Evolutionary conservation across 2,329 filamentous ascomycete species (phyloP).

Genomic region (Simplicillium aogashimaense): DNA sequence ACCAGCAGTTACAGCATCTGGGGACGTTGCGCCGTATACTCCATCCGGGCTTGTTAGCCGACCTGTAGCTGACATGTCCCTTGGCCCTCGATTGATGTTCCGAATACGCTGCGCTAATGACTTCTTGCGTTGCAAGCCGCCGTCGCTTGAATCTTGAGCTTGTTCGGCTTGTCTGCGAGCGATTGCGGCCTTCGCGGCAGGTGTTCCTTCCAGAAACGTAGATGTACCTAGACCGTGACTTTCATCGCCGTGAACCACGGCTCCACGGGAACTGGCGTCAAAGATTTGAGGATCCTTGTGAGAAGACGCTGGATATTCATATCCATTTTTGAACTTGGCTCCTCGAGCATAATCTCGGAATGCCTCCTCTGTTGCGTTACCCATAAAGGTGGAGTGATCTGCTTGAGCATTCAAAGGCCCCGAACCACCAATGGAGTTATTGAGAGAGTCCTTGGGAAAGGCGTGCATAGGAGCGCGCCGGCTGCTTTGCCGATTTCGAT

Average conservation of each 20-base stretch:
- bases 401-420: conserved; percentile 75
- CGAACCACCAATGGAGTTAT: conserved; percentile 82
- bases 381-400: conserved; percentile 83
- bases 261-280: conserved; percentile 56
- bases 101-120: conserved; percentile 87
- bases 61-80: conserved; percentile 47
- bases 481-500: conserved; percentile 78
- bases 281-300: conserved; percentile 44
- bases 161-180: conserved; percentile 64
- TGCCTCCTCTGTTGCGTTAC: conserved; percentile 68
- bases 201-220: conserved; percentile 90
- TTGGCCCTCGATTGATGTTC: conserved; percentile 65
- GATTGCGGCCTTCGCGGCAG: conserved; percentile 72
- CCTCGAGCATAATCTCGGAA: conserved; percentile 66
- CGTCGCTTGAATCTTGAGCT: conserved; percentile 43
- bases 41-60: conserved; percentile 49
- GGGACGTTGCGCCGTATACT: conserved; percentile 30
- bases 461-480: conserved; percentile 89
- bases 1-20: conserved; percentile 23
- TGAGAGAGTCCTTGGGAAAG: conserved; percentile 84
- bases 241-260: conserved; percentile 76
- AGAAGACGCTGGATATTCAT: conserved; percentile 11
- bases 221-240: conserved; percentile 80
- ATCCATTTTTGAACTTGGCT: conserved; percentile 18
- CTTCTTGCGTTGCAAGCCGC: conserved; percentile 78